Evolutionary conservation across 2,329 filamentous ascomycete species (phyloP), one percentile per base, ranked within the genome.

Genomic region (Bipolaris bicolor): DNA sequence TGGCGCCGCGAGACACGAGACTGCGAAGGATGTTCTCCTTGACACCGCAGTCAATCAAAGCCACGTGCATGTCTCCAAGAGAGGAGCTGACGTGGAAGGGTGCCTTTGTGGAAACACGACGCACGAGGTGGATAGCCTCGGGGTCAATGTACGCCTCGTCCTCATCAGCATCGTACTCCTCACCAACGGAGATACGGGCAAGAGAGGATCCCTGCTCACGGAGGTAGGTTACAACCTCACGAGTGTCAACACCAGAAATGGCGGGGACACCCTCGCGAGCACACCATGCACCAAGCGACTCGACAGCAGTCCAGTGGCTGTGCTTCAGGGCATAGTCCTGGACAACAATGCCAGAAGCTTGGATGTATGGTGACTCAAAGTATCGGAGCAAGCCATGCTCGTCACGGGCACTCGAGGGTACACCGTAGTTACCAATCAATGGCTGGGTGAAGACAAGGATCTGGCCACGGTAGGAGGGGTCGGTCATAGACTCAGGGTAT

Each of bases 11-110:
- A 79, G 86, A 89, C 73, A 98, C 93, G 59, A 99, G 84, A 77
- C 91, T 96, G 73, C 95, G 92, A 58, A 99, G 88, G 71, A 99
- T 99, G 83, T 99, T 99, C 86, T 99, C 95, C 86, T 99, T 99
- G 68, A 98, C 95, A 83, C 95, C 95, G 74, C 95, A 99, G 81
- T 99, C 95, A 75, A 99, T 90, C 67, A 99, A 85, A 57, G 94
- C 95, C 68, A 99, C 87, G 81, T 99, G 95, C 77, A 91, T 89
- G 72, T 90, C 87, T 63, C 94, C 92, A 66, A 89, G 86, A 31
- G 88, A 86, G 49, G 93, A 92, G 77, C 91, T 90, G 65, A 98
- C 90, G 71, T 98, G 92, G 83, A 98, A 99, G 40, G 95, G 95
- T 63, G 93, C 91, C 83, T 99, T 99, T 79, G 95, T 99, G 83